Conservation (phyloP, 257 asterid species). For the Primulina eburnea region DNA sequence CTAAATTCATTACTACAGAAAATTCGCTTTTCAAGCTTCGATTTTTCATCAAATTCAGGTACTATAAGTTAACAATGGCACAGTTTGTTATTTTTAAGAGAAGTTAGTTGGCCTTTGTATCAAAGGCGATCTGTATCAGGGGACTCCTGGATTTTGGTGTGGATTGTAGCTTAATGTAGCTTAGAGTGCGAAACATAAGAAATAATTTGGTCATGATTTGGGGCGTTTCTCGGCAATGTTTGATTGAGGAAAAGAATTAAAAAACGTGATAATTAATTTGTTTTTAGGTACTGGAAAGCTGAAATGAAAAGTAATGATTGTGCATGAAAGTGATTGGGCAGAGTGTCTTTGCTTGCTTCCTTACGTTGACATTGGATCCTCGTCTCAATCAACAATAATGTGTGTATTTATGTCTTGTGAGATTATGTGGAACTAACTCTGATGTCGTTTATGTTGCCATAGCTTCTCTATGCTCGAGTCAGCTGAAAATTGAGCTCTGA, state of each 20-base stretch:
- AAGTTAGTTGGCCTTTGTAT: background rate
- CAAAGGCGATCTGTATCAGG: background rate
- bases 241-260: background rate
- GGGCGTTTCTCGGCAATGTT: background rate
- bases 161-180: background rate
- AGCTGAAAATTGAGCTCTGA: slow-evolving; percentile 78
- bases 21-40: slow-evolving; percentile 62
- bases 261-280: background rate
- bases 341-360: background rate
- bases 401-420: background rate
- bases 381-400: background rate
- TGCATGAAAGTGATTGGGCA: background rate
- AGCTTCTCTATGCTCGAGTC: slow-evolving; percentile 57
- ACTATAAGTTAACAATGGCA: background rate
- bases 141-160: background rate
- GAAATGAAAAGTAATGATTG: background rate
- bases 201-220: too few species aligned
- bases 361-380: background rate
- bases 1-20: slow-evolving; percentile 57
- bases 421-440: slow-evolving; percentile 2
- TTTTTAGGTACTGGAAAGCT: background rate
- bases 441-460: slow-evolving; percentile 12
- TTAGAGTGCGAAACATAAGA: background rate
- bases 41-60: slow-evolving; percentile 78
- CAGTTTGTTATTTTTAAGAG: background rate